Evolutionary conservation across 225 moss, liverwort and hornwort genomes (phyloP), one percentile per base, ranked within the genome.

Genomic region (Pseudisothecium myosuroides): DNA sequence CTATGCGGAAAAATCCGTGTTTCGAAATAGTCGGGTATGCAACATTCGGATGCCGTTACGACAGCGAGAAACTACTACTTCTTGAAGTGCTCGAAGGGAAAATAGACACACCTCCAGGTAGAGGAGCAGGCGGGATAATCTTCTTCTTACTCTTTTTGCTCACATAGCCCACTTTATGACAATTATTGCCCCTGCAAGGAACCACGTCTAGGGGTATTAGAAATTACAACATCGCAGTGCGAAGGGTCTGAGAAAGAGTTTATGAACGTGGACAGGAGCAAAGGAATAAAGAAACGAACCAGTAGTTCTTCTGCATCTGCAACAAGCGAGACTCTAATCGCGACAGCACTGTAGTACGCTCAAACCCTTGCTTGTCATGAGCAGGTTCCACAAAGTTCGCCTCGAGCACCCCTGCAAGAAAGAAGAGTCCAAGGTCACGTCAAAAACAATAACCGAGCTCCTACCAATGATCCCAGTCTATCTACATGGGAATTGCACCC

Each of bases 321-420:
- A 96, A 92, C 81, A 97, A 89, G 27, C 97, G 96, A 1, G 93
- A 93, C 90, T 97, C 97, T 59, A 97, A 88, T 39, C 96, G 91
- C 56, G 95, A 83, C 71, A 97, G 91, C 84, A 97, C 97, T 56
- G 96, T 93, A 14, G 97, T 97, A 20, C 97, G 91, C 88, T 97
- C 97, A 84, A 97, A 97, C 43, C 96, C 97, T 90, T 97, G 97
- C 92, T 97, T 97, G 85, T 97, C 97, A 91, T 97, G 97, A 54
- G 97, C 97, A 68, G 97, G 97, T 91, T 97, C 96, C 67, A 97
- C 95, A 93, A 97, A 97, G 89, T 97, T 97, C 43, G 97, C 97
- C 87, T 97, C 97, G 60, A 97, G 87, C 23, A 97, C 97, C 64
- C 95, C 95, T 95, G 90, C 80, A 86, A 88, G 36, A 68, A 77